phyloP scores from a whole-genome alignment of 345 rosid genomes.

The Dimocarpus longan region DNA sequence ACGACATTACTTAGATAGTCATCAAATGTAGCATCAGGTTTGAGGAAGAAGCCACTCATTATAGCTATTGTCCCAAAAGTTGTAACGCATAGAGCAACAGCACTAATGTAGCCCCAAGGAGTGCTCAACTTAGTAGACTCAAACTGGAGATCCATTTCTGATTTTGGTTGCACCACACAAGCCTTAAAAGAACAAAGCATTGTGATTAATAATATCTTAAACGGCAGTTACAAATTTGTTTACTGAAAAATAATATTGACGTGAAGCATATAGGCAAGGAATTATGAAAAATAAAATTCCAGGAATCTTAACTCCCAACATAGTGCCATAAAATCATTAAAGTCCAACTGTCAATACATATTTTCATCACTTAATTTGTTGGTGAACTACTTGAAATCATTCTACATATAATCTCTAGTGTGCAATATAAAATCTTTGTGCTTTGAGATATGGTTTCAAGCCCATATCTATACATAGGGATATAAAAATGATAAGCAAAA shows the following conservation, averaged over 20 bases:
- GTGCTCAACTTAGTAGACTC: conserved; percentile 84
- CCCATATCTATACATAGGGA: background rate
- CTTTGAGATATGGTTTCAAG: background rate
- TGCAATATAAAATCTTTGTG: background rate
- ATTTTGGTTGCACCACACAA: conserved; percentile 90
- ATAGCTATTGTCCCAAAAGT: conserved; percentile 89
- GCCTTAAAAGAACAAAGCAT: conserved; percentile 49
- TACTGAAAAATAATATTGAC: background rate
- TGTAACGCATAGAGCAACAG: conserved; percentile 61
- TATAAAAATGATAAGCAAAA: too few species aligned
- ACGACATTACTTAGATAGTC: conserved; percentile 74
- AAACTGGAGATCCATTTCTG: conserved; percentile 86
- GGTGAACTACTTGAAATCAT: background rate
- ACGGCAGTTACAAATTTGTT: too few species aligned
- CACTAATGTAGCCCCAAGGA: conserved; percentile 81
- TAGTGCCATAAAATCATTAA: background rate
- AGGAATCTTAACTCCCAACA: conserved; percentile 1
- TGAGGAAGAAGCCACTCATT: conserved; percentile 92
- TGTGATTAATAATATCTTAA: background rate
- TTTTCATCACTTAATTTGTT: background rate
- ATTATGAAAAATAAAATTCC: background rate
- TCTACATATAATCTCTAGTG: background rate
- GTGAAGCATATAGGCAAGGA: background rate
- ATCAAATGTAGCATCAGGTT: conserved; percentile 83
- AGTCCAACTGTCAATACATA: too few species aligned